Percentiles rank a stretch among this genome's conserved stretches.
Conservation (phyloP, 2,329 filamentous ascomycete species). For the Xylariales sp. region DNA sequence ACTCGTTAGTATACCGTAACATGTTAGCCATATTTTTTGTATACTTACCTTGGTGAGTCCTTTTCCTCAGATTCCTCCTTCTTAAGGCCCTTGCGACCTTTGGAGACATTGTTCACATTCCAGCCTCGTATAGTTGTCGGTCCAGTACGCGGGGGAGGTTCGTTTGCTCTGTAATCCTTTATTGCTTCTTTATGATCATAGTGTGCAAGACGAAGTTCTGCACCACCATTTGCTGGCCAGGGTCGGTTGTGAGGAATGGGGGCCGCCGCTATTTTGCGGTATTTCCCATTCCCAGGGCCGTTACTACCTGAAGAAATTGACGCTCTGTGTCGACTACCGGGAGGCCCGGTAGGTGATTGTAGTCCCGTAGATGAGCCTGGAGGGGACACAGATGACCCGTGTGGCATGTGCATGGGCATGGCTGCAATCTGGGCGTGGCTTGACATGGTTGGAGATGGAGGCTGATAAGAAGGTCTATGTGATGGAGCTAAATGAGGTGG, state of each 20-base stretch:
- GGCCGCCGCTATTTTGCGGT: constrained; percentile 69
- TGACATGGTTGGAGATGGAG: constrained; percentile 45
- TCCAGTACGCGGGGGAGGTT: constrained; percentile 66
- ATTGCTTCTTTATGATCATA: constrained; percentile 67
- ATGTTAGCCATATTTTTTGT: constrained; percentile 1
- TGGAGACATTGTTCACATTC: constrained; percentile 60
- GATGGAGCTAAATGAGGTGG: constrained; percentile 31
- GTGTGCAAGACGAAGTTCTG: constrained; percentile 68
- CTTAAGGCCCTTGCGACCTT: constrained; percentile 47
- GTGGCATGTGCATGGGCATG: constrained; percentile 43
- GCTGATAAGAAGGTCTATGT: constrained; percentile 38
- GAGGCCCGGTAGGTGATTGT: constrained; percentile 46
- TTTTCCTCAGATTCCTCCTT: constrained; percentile 51
- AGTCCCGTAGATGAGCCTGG: constrained; percentile 42
- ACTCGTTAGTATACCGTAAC: constrained; percentile 31
- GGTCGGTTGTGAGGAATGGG: constrained; percentile 64
- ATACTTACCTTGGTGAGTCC: constrained; percentile 47
- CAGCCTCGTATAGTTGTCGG: constrained; percentile 69
- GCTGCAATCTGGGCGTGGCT: constrained; percentile 43
- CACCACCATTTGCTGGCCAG: constrained; percentile 58
- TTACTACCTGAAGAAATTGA: constrained; percentile 49
- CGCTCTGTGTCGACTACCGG: constrained; percentile 48
- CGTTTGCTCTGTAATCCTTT: constrained; percentile 67
- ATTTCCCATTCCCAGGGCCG: constrained; percentile 54
- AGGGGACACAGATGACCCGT: constrained; percentile 44